Evolutionary conservation across 768 basidiomycete species (phyloP).

Genomic region (Dioszegia hungarica): DNA sequence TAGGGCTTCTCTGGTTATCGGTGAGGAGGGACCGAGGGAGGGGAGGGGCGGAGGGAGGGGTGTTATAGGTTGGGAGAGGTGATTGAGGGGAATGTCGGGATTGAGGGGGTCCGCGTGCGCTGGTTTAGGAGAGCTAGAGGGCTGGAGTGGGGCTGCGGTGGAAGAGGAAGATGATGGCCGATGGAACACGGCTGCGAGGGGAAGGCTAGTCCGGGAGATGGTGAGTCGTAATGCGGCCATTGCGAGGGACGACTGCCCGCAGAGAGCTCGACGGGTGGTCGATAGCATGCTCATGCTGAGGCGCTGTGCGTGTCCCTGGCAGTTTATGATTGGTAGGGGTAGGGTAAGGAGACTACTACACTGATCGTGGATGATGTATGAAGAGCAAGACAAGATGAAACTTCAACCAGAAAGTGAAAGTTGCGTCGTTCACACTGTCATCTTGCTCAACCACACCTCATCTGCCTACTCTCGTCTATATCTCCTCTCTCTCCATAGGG

Average conservation of each 20-base stretch:
- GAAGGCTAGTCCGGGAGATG: too few relatives aligned
- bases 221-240: too few relatives aligned
- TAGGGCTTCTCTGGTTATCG: slow-evolving; percentile 12
- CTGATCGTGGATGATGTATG: too few relatives aligned
- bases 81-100: background rate
- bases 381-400: too few relatives aligned
- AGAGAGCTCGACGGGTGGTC: too few relatives aligned
- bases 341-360: too few relatives aligned
- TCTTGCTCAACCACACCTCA: background rate
- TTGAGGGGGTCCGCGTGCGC: background rate
- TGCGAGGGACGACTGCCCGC: too few relatives aligned
- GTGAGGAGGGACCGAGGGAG: background rate
- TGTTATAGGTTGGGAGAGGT: background rate
- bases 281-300: too few relatives aligned
- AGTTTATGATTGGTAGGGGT: too few relatives aligned
- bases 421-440: too few relatives aligned
- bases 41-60: slow-evolving; percentile 7
- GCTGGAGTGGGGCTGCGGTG: background rate
- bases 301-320: too few relatives aligned
- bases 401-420: too few relatives aligned
- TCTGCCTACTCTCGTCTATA: background rate
- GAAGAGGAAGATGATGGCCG: background rate
- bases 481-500: background rate
- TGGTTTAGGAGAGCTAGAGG: background rate
- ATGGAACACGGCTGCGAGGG: background rate